A percentile compares a stretch with the other conserved stretches of the same genome.
Conservation (phyloP, 805 yeast species). For the Komagataella pastoris region DNA sequence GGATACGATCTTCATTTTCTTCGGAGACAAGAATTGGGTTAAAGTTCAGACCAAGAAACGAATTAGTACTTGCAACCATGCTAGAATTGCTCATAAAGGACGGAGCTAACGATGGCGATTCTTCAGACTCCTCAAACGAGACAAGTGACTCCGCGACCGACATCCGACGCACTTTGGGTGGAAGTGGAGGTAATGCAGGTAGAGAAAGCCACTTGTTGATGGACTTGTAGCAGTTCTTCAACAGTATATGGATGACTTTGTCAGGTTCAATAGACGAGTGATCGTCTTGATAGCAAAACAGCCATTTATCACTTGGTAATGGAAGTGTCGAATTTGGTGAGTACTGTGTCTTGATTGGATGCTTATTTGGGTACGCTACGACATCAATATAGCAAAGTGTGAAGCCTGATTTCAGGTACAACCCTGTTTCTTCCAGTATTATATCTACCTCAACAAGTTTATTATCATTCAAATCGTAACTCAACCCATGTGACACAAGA, state of each 20-base stretch:
- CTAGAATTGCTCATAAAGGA: background rate
- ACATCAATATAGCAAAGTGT: constrained; percentile 21
- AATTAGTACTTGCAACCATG: background rate
- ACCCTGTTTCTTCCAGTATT: constrained; percentile 43
- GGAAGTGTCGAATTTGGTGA: background rate
- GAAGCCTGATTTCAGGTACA: constrained; percentile 38
- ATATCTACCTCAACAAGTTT: constrained; percentile 25
- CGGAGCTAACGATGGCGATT: background rate
- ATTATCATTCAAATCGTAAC: constrained; percentile 4
- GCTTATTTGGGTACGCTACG: constrained; percentile 14
- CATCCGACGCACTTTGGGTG: background rate
- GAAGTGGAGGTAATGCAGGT: background rate
- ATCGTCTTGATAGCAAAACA: background rate
- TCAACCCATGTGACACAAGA: background rate
- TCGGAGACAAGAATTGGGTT: background rate
- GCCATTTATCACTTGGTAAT: background rate
- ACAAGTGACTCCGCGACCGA: background rate
- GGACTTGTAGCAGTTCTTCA: constrained; percentile 33
- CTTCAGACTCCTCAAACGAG: background rate
- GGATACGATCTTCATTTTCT: background rate
- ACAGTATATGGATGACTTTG: constrained; percentile 28
- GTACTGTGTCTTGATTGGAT: constrained; percentile 14
- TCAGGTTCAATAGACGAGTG: constrained; percentile 6
- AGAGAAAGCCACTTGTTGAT: constrained; percentile 16
- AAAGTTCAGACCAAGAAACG: background rate